Base-by-base conservation (phyloP, 768 basidiomycete genomes). In the Sarcomyxa edulis region DNA sequence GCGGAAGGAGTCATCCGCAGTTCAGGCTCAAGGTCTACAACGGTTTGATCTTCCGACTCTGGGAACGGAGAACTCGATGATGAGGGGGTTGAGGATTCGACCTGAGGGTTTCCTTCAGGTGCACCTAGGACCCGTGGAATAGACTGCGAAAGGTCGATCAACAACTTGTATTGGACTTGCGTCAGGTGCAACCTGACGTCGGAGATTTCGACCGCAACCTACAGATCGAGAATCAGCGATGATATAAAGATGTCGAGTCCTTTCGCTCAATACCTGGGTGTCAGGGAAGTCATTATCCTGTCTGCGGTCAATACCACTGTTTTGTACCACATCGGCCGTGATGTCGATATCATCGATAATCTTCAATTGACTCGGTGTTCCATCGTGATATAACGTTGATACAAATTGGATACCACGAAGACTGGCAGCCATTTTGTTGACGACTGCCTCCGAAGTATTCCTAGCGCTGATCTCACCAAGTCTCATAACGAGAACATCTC, bases 261-360 rank as follows among this genome's bases (percentile, higher is more conserved):
- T n/a, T n/a, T n/a, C n/a, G n/a, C n/a, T n/a, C n/a, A 62, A 47
- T 56, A 93, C 94, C 69, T 86, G 80, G 14, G 74, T 84, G 48
- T 85, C 87, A 1, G 94, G 90, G 39, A 65, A 61, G 24, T 72
- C 65, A 22, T 55, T 53, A 42, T 83, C 70, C 12, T 59, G 54
- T n/a, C 53, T 52, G 12, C 77, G 69, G 50, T 86, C 69, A 28
- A 78, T 68, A 10, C 64, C 66, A 32, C 64, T 67, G 5, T 63
- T 71, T 58, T 95, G 90, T 18, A 76, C 58, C 35, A 93, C 60
- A 18, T 83, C 74, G 7, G 84, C 75, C 4, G 62, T 64, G 42
- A 97, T 71, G 42, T 84, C 70, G 32, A 96, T 92, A 52, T 95
- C 87, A 48, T 96, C 90, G 23, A 99, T 84, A 49, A 99, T 90